Percentiles rank a stretch among this genome's conserved stretches.
Conservation (phyloP, 495 filamentous ascomycete genomes). For the Apodospora peruviana region DNA sequence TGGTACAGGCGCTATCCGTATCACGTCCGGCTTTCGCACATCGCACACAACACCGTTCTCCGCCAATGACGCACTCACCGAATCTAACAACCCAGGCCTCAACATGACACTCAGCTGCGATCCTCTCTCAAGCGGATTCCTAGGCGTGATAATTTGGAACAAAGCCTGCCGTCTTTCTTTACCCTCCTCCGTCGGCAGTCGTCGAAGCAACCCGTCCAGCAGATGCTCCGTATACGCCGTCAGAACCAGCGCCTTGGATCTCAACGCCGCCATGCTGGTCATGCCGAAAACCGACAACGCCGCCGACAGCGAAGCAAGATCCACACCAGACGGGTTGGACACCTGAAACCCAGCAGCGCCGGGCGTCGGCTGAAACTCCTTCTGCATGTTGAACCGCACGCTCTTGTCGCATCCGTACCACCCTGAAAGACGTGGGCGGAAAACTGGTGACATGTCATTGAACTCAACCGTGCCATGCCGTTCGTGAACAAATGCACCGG, state of each 20-base stretch:
- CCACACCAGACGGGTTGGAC: slow-evolving; percentile 58
- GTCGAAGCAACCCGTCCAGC: slow-evolving; percentile 37
- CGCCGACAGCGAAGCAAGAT: slow-evolving; percentile 61
- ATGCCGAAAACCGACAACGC: slow-evolving; percentile 70
- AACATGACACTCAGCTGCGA: slow-evolving; percentile 78
- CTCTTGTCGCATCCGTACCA: slow-evolving; percentile 81
- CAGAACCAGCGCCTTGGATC: slow-evolving; percentile 64
- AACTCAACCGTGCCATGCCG: slow-evolving; percentile 36
- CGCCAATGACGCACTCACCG: slow-evolving; percentile 59
- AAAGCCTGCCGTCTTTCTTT: slow-evolving; percentile 31
- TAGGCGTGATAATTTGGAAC: slow-evolving; percentile 77
- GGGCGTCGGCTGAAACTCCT: slow-evolving; percentile 61
- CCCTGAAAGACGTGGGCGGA: slow-evolving; percentile 53
- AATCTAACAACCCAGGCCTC: slow-evolving; percentile 53
- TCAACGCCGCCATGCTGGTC: slow-evolving; percentile 59
- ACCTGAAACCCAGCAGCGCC: slow-evolving; percentile 63
- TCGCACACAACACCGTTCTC: slow-evolving; percentile 71
- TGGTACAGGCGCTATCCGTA: slow-evolving; percentile 80
- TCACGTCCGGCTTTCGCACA: slow-evolving; percentile 79
- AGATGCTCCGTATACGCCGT: slow-evolving; percentile 75
- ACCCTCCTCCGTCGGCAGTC: slow-evolving; percentile 4
- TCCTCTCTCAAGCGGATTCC: slow-evolving; percentile 63
- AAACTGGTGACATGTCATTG: slow-evolving; percentile 9
- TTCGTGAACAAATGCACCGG: slow-evolving; percentile 78
- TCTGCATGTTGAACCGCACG: slow-evolving; percentile 71